Percentiles rank a stretch among this genome's conserved stretches.
These are phyloP conservation scores for Daedaleopsis nitida DNA, from an alignment of 768 basidiomycete species.

Conservation along the genomic window DNA sequence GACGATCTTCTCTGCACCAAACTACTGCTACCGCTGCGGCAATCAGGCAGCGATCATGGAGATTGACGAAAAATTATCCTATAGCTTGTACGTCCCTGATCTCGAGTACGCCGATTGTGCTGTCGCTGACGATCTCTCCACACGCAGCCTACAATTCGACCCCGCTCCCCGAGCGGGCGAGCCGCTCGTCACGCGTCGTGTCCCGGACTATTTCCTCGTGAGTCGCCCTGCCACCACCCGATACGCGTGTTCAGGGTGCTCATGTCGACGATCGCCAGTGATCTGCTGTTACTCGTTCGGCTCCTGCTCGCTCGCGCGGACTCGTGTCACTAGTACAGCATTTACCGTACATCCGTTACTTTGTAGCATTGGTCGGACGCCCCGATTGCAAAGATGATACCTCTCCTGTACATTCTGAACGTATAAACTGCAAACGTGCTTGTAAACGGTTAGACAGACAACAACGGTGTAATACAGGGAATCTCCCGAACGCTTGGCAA, in stretches of 20 bases:
- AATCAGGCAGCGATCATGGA: conserved; percentile 99
- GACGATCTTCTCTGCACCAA: conserved; percentile 99
- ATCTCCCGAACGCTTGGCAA: not conserved
- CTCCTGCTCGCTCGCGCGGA: conserved; percentile 8
- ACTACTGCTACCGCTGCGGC: conserved; percentile 99
- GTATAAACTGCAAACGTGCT: conserved; percentile 13
- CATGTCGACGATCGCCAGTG: conserved; percentile 14
- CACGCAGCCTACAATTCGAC: conserved; percentile 94
- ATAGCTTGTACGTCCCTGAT: conserved; percentile 73
- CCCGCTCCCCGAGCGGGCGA: conserved; percentile 98
- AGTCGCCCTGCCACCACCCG: conserved; percentile 28
- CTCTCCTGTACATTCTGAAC: conserved; percentile 19
- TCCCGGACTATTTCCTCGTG: conserved; percentile 93
- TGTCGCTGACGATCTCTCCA: not conserved
- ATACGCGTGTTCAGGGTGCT: not conserved
- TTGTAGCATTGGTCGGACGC: conserved; percentile 27
- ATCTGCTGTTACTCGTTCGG: conserved; percentile 18
- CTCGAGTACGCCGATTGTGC: not conserved
- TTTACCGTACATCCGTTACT: conserved; percentile 31
- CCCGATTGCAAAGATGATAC: conserved; percentile 24
- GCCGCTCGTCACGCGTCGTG: conserved; percentile 93
- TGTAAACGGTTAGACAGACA: conserved; percentile 20
- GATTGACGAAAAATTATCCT: conserved; percentile 97
- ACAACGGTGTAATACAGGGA: conserved; percentile 15
- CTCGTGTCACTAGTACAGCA: conserved; percentile 30